These are phyloP conservation scores for Nothophoma quercina DNA, from an alignment of 2,329 filamentous ascomycete species.

Conservation along the genomic window DNA sequence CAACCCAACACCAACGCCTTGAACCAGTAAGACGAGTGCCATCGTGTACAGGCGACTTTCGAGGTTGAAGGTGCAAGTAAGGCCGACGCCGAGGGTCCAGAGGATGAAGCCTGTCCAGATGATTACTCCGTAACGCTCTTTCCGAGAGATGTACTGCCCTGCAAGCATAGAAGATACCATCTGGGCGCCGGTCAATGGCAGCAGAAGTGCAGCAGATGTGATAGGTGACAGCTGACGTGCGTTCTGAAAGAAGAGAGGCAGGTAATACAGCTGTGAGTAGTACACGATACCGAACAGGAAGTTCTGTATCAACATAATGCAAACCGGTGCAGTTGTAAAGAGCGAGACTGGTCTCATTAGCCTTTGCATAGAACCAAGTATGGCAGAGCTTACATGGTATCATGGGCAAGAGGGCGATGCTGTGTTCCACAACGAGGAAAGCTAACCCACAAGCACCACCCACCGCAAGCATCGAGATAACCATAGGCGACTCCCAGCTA, in stretches of 20 bases:
- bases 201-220: conserved; percentile 59
- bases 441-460: conserved; percentile 56
- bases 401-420: conserved; percentile 64
- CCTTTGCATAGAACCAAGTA: too few relatives aligned
- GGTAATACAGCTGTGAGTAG: conserved; percentile 66
- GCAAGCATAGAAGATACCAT: conserved; percentile 55
- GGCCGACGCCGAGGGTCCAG: conserved; percentile 59
- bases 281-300: conserved; percentile 68
- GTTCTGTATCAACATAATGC: conserved; percentile 64
- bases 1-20: conserved; percentile 57
- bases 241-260: conserved; percentile 70
- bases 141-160: conserved; percentile 66
- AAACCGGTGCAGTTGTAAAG: conserved; percentile 63
- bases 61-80: conserved; percentile 58
- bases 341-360: conserved; percentile 53
- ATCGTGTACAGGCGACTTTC: conserved; percentile 53
- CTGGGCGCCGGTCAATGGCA: conserved; percentile 49
- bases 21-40: conserved; percentile 60
- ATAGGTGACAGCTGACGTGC: conserved; percentile 56
- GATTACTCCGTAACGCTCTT: conserved; percentile 59
- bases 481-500: conserved; percentile 63
- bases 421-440: conserved; percentile 69
- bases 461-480: conserved; percentile 66
- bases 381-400: conserved; percentile 60
- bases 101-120: conserved; percentile 57